Conservation (phyloP, 2,329 filamentous ascomycete genomes). For the Leptographium lundbergii region DNA sequence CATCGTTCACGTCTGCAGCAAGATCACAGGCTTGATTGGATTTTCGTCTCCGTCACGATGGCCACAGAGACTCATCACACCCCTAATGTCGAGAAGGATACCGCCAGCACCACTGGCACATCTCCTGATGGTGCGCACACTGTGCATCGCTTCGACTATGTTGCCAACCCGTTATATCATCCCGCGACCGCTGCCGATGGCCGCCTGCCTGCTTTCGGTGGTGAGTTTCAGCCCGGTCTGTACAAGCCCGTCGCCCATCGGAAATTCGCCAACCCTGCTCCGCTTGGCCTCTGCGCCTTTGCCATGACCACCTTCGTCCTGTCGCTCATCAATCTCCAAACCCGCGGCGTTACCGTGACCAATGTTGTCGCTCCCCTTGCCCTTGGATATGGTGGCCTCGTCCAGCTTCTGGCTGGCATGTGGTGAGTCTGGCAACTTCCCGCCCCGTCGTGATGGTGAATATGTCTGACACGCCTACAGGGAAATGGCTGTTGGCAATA, state of each 20-base stretch:
- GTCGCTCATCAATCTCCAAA: conserved; percentile 58
- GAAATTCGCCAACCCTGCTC: conserved; percentile 70
- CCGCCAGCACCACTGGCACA: conserved; percentile 1
- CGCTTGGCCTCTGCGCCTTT: conserved; percentile 65
- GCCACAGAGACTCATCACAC: conserved; percentile 1
- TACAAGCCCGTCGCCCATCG: conserved; percentile 52
- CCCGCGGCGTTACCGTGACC: conserved; percentile 44
- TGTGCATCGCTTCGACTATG: conserved; percentile 15
- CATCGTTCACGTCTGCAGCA: neutral
- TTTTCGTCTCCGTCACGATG: neutral
- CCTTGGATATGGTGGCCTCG: conserved; percentile 64
- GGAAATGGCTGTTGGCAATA: conserved; percentile 83
- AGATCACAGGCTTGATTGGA: neutral
- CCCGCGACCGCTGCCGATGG: conserved; percentile 21
- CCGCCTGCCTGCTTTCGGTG: conserved; percentile 50
- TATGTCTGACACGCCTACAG: conserved; percentile 24
- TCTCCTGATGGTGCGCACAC: conserved; percentile 2
- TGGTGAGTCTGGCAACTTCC: conserved; percentile 39
- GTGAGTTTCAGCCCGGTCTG: conserved; percentile 59
- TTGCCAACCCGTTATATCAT: conserved; percentile 27
- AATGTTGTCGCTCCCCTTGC: conserved; percentile 58
- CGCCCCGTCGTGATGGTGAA: no score
- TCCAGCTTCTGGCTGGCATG: conserved; percentile 75
- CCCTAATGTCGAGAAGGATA: conserved; percentile 7
- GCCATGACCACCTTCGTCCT: conserved; percentile 75